Percentiles rank a stretch among this genome's conserved stretches.
These are phyloP conservation scores for Cronartium ribicola DNA, from an alignment of 1,284 basidiomycete species.

Conservation along the genomic window DNA sequence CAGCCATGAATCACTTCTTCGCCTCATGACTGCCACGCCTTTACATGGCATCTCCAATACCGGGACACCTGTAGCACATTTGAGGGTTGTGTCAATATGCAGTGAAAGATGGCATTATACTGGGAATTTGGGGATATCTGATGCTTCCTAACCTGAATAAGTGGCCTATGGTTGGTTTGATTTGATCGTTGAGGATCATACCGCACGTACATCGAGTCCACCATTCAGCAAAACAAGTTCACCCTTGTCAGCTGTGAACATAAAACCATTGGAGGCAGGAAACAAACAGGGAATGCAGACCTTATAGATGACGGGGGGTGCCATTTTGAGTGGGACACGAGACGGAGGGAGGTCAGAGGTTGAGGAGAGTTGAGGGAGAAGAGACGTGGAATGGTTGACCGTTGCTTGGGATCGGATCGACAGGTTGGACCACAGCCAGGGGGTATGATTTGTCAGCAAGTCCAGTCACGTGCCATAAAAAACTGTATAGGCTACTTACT, in stretches of 20 bases:
- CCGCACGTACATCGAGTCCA: neutral
- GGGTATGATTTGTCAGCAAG: no score
- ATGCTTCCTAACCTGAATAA: neutral
- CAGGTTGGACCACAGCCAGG: no score
- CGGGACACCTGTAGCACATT: constrained; percentile 23
- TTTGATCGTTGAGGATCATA: neutral
- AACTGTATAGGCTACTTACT: no score
- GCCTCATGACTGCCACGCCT: constrained; percentile 92
- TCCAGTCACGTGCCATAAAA: no score
- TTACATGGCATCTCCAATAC: constrained; percentile 60
- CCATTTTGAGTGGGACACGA: neutral
- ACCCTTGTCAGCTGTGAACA: no score
- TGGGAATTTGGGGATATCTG: neutral
- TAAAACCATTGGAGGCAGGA: neutral
- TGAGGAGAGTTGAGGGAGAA: neutral
- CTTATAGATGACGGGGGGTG: neutral
- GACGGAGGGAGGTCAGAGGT: neutral
- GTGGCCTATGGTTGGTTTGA: neutral
- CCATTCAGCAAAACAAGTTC: no score
- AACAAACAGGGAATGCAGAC: neutral
- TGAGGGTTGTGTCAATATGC: constrained; percentile 5
- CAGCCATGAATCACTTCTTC: constrained; percentile 90
- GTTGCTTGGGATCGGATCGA: no score
- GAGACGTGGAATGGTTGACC: neutral
- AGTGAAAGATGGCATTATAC: neutral